These are phyloP conservation scores for Hymenoscyphus albidus DNA, from an alignment of 2,329 filamentous ascomycete species.

Conservation along the genomic window DNA sequence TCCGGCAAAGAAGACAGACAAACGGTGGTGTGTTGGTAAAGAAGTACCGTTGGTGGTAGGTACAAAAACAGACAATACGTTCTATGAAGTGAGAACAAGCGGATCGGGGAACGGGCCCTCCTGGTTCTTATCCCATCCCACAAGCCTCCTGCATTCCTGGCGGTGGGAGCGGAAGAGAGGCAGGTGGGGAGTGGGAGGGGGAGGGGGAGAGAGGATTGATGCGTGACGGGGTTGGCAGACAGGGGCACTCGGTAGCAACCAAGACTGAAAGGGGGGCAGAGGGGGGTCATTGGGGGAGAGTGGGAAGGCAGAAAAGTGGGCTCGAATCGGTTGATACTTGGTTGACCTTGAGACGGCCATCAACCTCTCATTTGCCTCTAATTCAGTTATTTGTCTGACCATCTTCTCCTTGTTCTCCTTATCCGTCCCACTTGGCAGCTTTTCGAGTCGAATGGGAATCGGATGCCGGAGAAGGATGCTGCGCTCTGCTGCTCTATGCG, in stretches of 20 bases:
- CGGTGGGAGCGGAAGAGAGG: slow-evolving; percentile 13
- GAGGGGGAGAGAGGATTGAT: not conserved
- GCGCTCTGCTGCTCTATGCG: not conserved
- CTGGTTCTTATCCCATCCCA: slow-evolving; percentile 28
- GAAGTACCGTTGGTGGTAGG: slow-evolving; percentile 21
- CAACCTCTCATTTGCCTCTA: not conserved
- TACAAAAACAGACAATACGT: not conserved
- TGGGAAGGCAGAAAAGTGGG: not conserved
- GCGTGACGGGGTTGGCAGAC: slow-evolving; percentile 11
- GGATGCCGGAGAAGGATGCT: not conserved
- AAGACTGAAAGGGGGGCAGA: not conserved
- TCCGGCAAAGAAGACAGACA: slow-evolving; percentile 21
- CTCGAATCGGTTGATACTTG: not conserved
- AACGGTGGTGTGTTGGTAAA: slow-evolving; percentile 19
- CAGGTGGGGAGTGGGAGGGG: slow-evolving; percentile 5
- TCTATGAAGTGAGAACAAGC: slow-evolving; percentile 21
- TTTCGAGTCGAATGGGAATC: not conserved
- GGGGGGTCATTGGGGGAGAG: not conserved
- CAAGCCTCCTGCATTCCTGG: slow-evolving; percentile 18
- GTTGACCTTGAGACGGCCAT: not conserved
- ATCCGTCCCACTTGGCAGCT: slow-evolving; percentile 1
- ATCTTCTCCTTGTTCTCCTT: not conserved
- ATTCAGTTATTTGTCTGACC: not conserved
- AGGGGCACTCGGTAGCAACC: not conserved
- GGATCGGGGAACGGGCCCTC: slow-evolving; percentile 29